Evolutionary conservation across 768 basidiomycete species (phyloP), one percentile per base, ranked within the genome.

Genomic region (Russula sp.): DNA sequence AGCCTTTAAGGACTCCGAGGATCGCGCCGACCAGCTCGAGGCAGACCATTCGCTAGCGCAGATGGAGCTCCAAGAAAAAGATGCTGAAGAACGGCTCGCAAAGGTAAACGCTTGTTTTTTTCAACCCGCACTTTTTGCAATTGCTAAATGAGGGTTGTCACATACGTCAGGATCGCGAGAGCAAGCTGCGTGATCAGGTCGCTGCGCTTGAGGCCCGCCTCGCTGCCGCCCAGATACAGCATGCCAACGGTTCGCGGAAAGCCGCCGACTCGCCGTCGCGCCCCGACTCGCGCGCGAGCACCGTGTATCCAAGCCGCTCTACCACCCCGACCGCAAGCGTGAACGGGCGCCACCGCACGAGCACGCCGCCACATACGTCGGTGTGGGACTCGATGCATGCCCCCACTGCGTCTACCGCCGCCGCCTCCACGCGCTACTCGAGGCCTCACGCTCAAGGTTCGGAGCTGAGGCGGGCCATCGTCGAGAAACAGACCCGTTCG

Each of bases 381-480:
- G 87, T 91, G 13, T 84, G 86, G 81, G 85, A 90, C 69, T 92
- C 91, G 1, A 90, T 83, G 66, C 83, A 83, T 50, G 82, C 82
- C 32, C 82, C 67, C 65, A 20, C 11, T 4, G 37, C 22, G 22
- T 27, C 22, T 2, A 2, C 22, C 22, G 22, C 22, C 22, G 22
- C 22, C 22, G 1, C 22, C 22, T 1, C 18, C 10, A 39, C 11
- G 16, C 6, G 6, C 13, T n/a, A 22, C 18, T 6, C 80, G 20
- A 70, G 48, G 49, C 65, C 48, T 44, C 56, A 57, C 22, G 22
- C 22, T 27, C 22, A 27, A 27, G 22, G 22, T 27, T 27, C 22
- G 32, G 7, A 47, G 11, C 1, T 37, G 10, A 60, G 22, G 6
- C 22, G 22, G 20, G 34, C 5, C 42, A 52, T 48, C 16, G 22